A percentile compares a stretch with the other conserved stretches of the same genome.
Conservation (phyloP, 768 basidiomycete genomes). For the Hygrophorus pudorinus region DNA sequence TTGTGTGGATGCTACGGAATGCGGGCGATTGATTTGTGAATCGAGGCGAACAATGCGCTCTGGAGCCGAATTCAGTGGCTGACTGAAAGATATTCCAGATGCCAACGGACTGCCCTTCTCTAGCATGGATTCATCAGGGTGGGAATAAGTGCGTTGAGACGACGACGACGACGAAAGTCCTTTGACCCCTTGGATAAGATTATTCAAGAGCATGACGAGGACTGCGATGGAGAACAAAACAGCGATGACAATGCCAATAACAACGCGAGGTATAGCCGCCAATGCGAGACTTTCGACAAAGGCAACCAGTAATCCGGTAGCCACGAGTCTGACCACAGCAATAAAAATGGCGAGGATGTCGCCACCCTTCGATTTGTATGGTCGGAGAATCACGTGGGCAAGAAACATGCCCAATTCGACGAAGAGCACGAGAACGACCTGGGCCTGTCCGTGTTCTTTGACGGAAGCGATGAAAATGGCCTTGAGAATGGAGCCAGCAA, state of each 20-base stretch:
- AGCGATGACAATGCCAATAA: slow-evolving; percentile 66
- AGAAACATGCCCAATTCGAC: slow-evolving; percentile 55
- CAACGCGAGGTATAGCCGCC: slow-evolving; percentile 69
- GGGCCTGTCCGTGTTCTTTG: slow-evolving; percentile 49
- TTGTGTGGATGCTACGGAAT: slow-evolving; percentile 33
- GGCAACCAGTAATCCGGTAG: slow-evolving; percentile 63
- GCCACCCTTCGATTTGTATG: slow-evolving; percentile 57
- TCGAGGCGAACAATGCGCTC: slow-evolving; percentile 32
- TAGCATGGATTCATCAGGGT: slow-evolving; percentile 23
- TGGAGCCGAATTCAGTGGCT: slow-evolving; percentile 46
- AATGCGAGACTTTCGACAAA: slow-evolving; percentile 62
- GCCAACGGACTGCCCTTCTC: slow-evolving; percentile 23
- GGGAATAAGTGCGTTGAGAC: slow-evolving; percentile 12
- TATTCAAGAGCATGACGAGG: slow-evolving; percentile 61
- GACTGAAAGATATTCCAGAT: slow-evolving; percentile 13
- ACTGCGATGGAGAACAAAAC: slow-evolving; percentile 65
- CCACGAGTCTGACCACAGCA: slow-evolving; percentile 56
- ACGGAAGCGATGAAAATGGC: slow-evolving; percentile 66
- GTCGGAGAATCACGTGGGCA: slow-evolving; percentile 43
- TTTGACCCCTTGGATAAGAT: slow-evolving; percentile 37
- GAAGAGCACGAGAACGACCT: slow-evolving; percentile 57
- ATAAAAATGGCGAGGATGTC: slow-evolving; percentile 64
- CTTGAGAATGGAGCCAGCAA: slow-evolving; percentile 52
- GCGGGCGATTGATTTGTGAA: slow-evolving; percentile 31
- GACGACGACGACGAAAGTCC: slow-evolving; percentile 13